Evolutionary conservation across 2,329 filamentous ascomycete species (phyloP), one percentile per base, ranked within the genome.

Genomic region (Apiospora sp.): DNA sequence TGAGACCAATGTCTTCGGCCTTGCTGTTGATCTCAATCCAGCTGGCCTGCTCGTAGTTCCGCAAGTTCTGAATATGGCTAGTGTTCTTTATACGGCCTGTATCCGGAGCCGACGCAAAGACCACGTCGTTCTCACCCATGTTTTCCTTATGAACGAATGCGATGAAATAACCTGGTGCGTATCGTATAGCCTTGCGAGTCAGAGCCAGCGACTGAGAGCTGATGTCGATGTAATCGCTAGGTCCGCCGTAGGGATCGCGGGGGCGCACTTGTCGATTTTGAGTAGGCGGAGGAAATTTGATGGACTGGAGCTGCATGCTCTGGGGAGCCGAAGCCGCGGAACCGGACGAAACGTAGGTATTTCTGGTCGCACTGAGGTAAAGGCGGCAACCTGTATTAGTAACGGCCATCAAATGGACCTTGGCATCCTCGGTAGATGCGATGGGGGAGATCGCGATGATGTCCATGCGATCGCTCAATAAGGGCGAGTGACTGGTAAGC

Each of bases 231-330:
- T 82, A 77, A 44, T 88, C 86, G n/a, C 77, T 77, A 16, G 76
- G 81, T 74, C 71, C 81, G 77, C 73, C 79, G 76, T 72, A 80
- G 51, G 74, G 74, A 71, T 79, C 76, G 13, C 67, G 73, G 27
- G 71, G 43, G 67, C 76, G 72, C 68, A 73, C 30, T 74, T 75
- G 74, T 74, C 74, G 74, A 80, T 82, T 71, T 75, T 76, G 82
- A 74, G 76, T 84, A 51, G 85, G 82, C 0, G 96, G 96, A 1
- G 97, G 96, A 73, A 98, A 97, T 80, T 96, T 97, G 82, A 99
- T 94, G 79, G 97, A 96, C 77, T 97, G 93, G n/a, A 98, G 91
- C 82, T 98, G 95, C 94, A 99, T 98, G 83, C 94, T 98, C 77
- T 94, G 95, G 0, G 96, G 95, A 0, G 93, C 91, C 72, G 87